A percentile compares a stretch with the other conserved stretches of the same genome.
Conservation (phyloP, 352 stramenopile genomes). For the Plasmopara viticola region DNA sequence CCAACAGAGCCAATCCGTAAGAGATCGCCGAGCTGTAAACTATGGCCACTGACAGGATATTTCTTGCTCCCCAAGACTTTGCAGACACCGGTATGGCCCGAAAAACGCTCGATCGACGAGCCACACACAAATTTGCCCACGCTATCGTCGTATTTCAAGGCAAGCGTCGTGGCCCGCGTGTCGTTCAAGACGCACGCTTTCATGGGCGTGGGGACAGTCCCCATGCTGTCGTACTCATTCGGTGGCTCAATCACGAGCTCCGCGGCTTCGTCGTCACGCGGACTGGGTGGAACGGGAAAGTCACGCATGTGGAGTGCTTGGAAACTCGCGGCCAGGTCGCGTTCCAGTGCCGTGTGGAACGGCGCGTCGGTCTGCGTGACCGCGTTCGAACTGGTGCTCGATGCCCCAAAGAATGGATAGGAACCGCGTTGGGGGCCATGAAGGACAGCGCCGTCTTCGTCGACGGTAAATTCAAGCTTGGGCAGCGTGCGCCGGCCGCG, state of each 20-base stretch:
- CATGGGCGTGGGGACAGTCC: conserved; percentile 33
- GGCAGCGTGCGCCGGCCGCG: conserved; percentile 63
- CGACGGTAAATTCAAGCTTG: conserved; percentile 80
- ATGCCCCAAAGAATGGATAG: conserved; percentile 24
- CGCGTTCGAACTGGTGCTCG: conserved; percentile 6
- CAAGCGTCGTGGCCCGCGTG: conserved; percentile 67
- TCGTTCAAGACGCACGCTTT: conserved; percentile 84
- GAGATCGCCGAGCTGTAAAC: conserved; percentile 73
- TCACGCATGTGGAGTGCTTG: conserved; percentile 52
- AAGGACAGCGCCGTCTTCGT: conserved; percentile 75
- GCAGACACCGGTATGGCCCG: conserved; percentile 87
- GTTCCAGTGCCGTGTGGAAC: conserved; percentile 25
- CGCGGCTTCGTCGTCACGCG: conserved; percentile 6
- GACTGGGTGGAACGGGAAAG: conserved; percentile 34
- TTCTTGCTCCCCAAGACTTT: conserved; percentile 86
- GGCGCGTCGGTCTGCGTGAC: conserved; percentile 12
- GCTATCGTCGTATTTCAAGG: conserved; percentile 58
- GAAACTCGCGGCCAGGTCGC: conserved; percentile 46
- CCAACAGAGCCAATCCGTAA: conserved; percentile 87
- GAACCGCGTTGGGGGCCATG: conserved; percentile 65
- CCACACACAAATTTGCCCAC: conserved; percentile 77
- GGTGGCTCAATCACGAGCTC: conserved; percentile 7
- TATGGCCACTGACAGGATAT: conserved; percentile 71
- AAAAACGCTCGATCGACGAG: conserved; percentile 87
- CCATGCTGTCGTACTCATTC: conserved; percentile 8